Percentiles rank a stretch among this genome's conserved stretches.
phyloP scores from a whole-genome alignment of 108 stramenopile species.

The Asterionellopsis glacialis region DNA sequence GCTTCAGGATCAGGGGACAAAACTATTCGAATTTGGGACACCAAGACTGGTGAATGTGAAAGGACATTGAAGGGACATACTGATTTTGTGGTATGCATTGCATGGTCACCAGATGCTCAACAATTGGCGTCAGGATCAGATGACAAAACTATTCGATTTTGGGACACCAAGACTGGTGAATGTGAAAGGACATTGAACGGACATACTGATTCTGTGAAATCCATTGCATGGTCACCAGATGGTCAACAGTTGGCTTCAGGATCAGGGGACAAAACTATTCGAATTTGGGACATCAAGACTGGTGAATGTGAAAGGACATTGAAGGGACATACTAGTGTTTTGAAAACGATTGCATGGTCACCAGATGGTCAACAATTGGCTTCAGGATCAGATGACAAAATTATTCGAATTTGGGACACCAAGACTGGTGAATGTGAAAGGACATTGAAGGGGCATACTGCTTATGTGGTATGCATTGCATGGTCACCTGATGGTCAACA shows the following conservation, averaged over 20 bases:
- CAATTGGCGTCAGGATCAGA: constrained; percentile 1
- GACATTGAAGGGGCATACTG: background rate
- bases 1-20: background rate
- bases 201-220: background rate
- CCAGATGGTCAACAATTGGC: constrained; percentile 1
- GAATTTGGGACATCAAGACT: constrained; percentile 1
- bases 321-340: no score
- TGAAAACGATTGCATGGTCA: background rate
- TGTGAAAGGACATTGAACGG: background rate
- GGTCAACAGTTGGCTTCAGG: background rate
- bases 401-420: constrained; percentile 1
- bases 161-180: background rate
- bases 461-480: background rate
- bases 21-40: background rate
- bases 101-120: background rate
- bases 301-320: no score
- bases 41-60: background rate
- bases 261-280: background rate
- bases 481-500: constrained; percentile 8
- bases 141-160: background rate
- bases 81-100: background rate
- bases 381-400: background rate
- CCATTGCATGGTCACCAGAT: background rate
- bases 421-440: background rate
- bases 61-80: background rate